These are phyloP conservation scores for Cyathus striatus DNA, from an alignment of 768 basidiomycete species.

Conservation along the genomic window DNA sequence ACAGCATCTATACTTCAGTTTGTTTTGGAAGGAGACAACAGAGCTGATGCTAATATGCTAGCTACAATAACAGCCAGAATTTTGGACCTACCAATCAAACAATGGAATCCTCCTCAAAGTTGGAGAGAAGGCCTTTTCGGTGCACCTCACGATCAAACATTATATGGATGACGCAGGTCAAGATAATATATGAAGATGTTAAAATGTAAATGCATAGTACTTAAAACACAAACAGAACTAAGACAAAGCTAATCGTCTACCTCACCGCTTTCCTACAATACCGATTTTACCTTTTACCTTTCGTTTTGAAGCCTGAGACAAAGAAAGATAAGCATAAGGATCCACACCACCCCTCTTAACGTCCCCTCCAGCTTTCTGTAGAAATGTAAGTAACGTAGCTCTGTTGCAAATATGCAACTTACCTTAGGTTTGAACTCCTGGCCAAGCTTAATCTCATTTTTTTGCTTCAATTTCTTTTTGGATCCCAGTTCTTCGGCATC, in stretches of 20 bases:
- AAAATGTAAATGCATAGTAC: constrained; percentile 6
- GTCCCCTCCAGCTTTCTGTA: constrained; percentile 91
- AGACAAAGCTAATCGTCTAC: too few relatives aligned
- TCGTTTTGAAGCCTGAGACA: constrained; percentile 79
- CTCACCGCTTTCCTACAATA: constrained; percentile 57
- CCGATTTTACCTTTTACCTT: constrained; percentile 35
- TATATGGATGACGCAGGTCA: constrained; percentile 49
- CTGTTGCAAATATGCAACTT: constrained; percentile 15
- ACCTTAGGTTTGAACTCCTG: constrained; percentile 97
- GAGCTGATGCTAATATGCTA: constrained; percentile 60
- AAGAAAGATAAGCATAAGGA: constrained; percentile 87
- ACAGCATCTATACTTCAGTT: constrained; percentile 64
- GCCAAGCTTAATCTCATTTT: constrained; percentile 50
- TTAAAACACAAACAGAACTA: too few relatives aligned
- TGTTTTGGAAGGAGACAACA: constrained; percentile 80
- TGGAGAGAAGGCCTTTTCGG: constrained; percentile 72
- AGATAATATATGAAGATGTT: constrained; percentile 4
- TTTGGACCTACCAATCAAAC: constrained; percentile 25
- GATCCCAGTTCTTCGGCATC: constrained; percentile 49
- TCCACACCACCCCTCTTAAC: constrained; percentile 83
- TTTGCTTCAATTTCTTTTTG: constrained; percentile 48
- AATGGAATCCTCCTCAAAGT: constrained; percentile 63
- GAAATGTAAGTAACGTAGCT: constrained; percentile 6
- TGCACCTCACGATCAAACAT: constrained; percentile 63
- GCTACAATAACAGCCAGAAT: constrained; percentile 50